Evolutionary conservation across 805 yeast genomes (phyloP).

Genomic region (Schwanniomyces polymorphus): DNA sequence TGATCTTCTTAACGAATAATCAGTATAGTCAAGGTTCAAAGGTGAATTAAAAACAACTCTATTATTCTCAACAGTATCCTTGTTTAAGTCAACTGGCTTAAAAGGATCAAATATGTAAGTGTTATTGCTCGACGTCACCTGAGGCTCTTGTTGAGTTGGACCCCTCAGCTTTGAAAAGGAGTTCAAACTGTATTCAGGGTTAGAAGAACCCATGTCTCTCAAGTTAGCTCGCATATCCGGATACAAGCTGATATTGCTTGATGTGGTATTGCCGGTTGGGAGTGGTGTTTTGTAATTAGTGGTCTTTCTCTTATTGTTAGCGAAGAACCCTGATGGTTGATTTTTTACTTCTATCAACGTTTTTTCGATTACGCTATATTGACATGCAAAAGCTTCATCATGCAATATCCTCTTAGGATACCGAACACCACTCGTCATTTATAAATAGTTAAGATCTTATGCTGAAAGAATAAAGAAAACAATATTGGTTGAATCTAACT

Average conservation of each 20-base stretch:
- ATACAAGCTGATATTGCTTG: neutral
- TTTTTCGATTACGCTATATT: conserved; percentile 31
- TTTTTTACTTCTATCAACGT: conserved; percentile 30
- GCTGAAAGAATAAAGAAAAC: neutral
- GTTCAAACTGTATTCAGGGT: neutral
- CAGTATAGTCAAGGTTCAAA: conserved; percentile 1
- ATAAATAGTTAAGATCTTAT: neutral
- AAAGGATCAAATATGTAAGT: conserved; percentile 25
- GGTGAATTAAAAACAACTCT: conserved; percentile 1
- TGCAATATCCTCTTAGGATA: conserved; percentile 25
- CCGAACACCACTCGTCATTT: neutral
- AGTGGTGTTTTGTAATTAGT: neutral
- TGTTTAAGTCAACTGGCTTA: conserved; percentile 15
- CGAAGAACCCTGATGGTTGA: conserved; percentile 21
- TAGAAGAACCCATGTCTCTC: neutral
- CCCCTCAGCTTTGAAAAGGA: neutral
- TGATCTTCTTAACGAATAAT: neutral
- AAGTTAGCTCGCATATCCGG: neutral
- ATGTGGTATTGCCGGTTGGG: neutral
- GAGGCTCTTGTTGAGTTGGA: neutral
- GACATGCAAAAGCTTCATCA: conserved; percentile 33
- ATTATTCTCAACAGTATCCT: neutral
- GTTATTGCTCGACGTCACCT: neutral
- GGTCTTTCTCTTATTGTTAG: neutral
- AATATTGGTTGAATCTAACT: neutral